Conservation (phyloP, 345 rosid species). For the Pseudoturritis turrita region DNA sequence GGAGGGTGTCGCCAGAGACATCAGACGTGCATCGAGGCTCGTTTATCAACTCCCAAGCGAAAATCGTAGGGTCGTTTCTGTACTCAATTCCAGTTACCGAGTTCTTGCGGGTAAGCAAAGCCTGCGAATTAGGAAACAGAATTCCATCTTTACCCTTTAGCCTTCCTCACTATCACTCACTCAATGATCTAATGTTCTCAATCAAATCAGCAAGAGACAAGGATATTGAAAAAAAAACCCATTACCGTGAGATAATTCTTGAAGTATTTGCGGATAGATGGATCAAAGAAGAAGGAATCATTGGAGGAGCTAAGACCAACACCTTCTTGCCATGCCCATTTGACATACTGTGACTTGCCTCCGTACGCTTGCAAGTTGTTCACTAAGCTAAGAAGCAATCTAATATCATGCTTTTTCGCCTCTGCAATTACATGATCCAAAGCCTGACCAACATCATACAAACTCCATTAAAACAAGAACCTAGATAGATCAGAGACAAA, state of each 20-base stretch:
- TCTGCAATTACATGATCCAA: constrained; percentile 80
- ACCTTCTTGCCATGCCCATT: constrained; percentile 96
- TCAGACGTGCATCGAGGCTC: constrained; percentile 85
- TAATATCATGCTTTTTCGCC: constrained; percentile 56
- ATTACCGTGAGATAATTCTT: constrained; percentile 67
- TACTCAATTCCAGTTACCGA: constrained; percentile 72
- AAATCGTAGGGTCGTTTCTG: constrained; percentile 72
- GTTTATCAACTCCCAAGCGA: constrained; percentile 86
- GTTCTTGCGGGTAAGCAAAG: constrained; percentile 66
- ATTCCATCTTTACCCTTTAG: not conserved
- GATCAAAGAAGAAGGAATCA: constrained; percentile 88
- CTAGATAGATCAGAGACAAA: not conserved
- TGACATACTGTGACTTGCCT: constrained; percentile 81
- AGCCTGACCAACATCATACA: constrained; percentile 48
- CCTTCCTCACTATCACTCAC: not conserved
- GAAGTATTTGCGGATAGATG: constrained; percentile 72
- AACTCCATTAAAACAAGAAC: not conserved
- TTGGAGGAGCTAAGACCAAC: constrained; percentile 73
- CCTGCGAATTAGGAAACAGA: constrained; percentile 31
- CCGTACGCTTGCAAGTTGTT: constrained; percentile 79
- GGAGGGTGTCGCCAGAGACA: constrained; percentile 78
- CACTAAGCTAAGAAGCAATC: constrained; percentile 68
- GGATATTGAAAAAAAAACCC: not conserved
- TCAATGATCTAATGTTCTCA: not conserved
- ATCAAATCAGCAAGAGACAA: not conserved